These are phyloP conservation scores for Paxillus ammoniavirescens DNA, from an alignment of 768 basidiomycete species.

Conservation along the genomic window DNA sequence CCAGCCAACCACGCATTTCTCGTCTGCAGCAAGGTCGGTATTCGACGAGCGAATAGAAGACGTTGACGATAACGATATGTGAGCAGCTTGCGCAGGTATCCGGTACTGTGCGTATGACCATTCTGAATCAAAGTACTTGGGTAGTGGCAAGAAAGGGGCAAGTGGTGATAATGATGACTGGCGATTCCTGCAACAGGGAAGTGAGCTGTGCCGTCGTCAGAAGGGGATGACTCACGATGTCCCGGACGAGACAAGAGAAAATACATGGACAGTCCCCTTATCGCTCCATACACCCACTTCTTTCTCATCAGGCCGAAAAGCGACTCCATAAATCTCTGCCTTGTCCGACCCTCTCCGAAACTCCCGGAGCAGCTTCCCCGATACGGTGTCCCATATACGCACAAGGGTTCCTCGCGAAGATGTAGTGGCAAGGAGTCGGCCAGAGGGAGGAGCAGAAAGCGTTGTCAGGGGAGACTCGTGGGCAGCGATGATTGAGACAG, in stretches of 20 bases:
- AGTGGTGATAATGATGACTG: conserved; percentile 82
- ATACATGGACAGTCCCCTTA: conserved; percentile 92
- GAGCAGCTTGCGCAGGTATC: conserved; percentile 81
- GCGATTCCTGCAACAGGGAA: conserved; percentile 58
- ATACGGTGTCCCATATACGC: conserved; percentile 77
- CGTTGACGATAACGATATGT: conserved; percentile 75
- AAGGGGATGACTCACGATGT: conserved; percentile 51
- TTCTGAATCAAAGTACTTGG: conserved; percentile 92
- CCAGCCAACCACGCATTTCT: conserved; percentile 88
- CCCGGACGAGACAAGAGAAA: conserved; percentile 67
- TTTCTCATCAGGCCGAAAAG: conserved; percentile 81
- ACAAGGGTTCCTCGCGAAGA: conserved; percentile 83
- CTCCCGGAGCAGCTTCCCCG: conserved; percentile 74
- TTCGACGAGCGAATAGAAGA: conserved; percentile 53
- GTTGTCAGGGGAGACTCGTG: conserved; percentile 80
- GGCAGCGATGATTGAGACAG: conserved; percentile 79
- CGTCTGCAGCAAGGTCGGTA: conserved; percentile 71
- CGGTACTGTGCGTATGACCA: conserved; percentile 95
- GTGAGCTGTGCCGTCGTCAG: conserved; percentile 5
- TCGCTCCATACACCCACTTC: conserved; percentile 93
- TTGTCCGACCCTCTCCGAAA: conserved; percentile 85
- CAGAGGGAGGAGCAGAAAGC: conserved; percentile 74
- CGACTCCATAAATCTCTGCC: conserved; percentile 88
- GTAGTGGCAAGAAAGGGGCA: conserved; percentile 76
- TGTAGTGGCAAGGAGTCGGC: conserved; percentile 78